phyloP scores from a whole-genome alignment of 148 eudicot species.

The Rheum nobile region DNA sequence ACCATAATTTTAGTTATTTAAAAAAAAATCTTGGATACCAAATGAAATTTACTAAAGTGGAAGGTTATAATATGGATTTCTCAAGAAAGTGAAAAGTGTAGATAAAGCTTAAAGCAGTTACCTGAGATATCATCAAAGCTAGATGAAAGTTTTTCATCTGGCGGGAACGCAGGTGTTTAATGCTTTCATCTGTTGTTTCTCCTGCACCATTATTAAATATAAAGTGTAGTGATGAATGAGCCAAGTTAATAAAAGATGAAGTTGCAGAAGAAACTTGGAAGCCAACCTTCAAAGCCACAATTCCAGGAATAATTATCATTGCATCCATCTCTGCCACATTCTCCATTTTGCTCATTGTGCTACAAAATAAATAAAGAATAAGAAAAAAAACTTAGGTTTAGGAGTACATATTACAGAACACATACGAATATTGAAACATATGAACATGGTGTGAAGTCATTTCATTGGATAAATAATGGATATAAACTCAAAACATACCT shows the following conservation, averaged over 20 bases:
- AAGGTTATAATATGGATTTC: no score
- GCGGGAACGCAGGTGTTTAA: constrained; percentile 55
- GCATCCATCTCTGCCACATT: constrained; percentile 90
- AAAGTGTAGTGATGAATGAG: not conserved
- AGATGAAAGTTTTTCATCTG: constrained; percentile 97
- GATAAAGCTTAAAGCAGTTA: constrained; percentile 11
- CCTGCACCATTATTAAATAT: constrained; percentile 40
- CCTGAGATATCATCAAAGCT: constrained; percentile 96
- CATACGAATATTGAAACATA: not conserved
- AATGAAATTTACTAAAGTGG: no score
- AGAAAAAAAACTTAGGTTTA: constrained; percentile 4
- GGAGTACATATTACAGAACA: not conserved
- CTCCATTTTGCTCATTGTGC: constrained; percentile 96
- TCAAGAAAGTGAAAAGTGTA: not conserved
- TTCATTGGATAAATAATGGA: not conserved
- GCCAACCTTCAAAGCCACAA: constrained; percentile 86
- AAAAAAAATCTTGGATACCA: no score
- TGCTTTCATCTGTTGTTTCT: constrained; percentile 59
- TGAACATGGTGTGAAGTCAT: not conserved
- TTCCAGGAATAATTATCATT: constrained; percentile 96
- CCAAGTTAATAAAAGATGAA: not conserved
- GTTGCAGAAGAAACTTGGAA: not conserved
- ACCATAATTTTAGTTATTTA: no score
- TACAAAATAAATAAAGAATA: constrained; percentile 15
- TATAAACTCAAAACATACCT: constrained; percentile 32